Evolutionary conservation across 441 rosid genomes (phyloP).

Genomic region (Viola pubescens): DNA sequence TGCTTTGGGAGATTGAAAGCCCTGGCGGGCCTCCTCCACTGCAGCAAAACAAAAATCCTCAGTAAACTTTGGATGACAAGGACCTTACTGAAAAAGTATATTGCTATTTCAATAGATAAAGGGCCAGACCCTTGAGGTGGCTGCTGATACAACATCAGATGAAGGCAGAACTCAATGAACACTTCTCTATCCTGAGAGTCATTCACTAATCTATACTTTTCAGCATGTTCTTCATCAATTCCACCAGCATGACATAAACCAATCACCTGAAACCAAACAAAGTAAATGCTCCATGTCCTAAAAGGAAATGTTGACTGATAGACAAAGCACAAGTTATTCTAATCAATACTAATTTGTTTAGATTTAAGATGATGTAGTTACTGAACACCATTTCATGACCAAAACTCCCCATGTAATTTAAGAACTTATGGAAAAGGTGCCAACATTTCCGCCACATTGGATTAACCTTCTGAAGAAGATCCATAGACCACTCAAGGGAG

Average conservation of each 20-base stretch:
- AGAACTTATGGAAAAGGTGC: no score
- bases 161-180: slow-evolving; percentile 80
- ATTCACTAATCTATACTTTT: slow-evolving; percentile 48
- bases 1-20: slow-evolving; percentile 74
- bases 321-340: no score
- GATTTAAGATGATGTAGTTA: no score
- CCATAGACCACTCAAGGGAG: no score
- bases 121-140: slow-evolving; percentile 60
- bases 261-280: slow-evolving; percentile 52
- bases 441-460: no score
- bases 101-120: slow-evolving; percentile 11
- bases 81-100: slow-evolving; percentile 10
- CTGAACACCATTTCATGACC: no score
- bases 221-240: slow-evolving; percentile 55
- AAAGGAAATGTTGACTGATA: no score
- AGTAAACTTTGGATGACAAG: slow-evolving; percentile 11
- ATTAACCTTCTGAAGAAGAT: no score
- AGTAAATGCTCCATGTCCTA: background rate
- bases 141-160: slow-evolving; percentile 61
- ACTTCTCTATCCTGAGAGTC: slow-evolving; percentile 52
- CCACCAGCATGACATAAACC: slow-evolving; percentile 78
- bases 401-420: no score
- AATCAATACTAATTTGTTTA: no score
- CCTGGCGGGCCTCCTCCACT: slow-evolving; percentile 84
- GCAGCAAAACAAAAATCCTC: slow-evolving; percentile 26